Evolutionary conservation across 768 basidiomycete species (phyloP), one percentile per base, ranked within the genome.

Genomic region (Serendipita sp.): DNA sequence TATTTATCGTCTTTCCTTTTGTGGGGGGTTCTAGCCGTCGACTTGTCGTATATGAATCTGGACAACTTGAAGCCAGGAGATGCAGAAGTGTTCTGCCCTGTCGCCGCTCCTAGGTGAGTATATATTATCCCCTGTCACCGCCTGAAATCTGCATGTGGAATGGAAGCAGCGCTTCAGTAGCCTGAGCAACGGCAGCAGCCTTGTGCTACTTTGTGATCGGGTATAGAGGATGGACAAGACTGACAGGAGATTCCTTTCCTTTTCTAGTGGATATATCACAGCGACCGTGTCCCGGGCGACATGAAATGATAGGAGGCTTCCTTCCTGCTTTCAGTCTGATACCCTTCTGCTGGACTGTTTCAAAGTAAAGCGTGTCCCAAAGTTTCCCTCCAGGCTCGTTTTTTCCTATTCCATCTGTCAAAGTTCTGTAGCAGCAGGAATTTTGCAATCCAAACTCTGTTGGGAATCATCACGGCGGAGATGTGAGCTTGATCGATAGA

Each of bases 51-150:
- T 35, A 60, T 60, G 56, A 60, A 32, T 8, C n/a, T 64, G 66
- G 74, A 67, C 72, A 77, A 67, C 73, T 71, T 69, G 70, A 73
- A 56, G 68, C 76, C 65, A 66, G 77, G 80, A 0, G 76, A 80
- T 15, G 91, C 90, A 16, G 91, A 95, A 73, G 93, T 96, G 30
- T 95, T 94, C 74, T 78, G 83, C 67, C 91, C 93, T 58, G 76
- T 91, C 66, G 80, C 86, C 41, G 88, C 89, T n/a, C 91, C 92
- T 23, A 90, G 88, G 89, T 88, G 68, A 70, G 82, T 72, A 47
- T 23, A 23, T 23, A 23, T 23, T 23, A 23, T 23, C 23, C 65
- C 70, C 63, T 65, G 32, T n/a, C 35, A 28, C 38, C 7, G 13
- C 38, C 35, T 15, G 32, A 16, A 30, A 28, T 30, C n/a, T 65